Conservation (phyloP, 2,329 filamentous ascomycete genomes). For the Calonectria hongkongensis region DNA sequence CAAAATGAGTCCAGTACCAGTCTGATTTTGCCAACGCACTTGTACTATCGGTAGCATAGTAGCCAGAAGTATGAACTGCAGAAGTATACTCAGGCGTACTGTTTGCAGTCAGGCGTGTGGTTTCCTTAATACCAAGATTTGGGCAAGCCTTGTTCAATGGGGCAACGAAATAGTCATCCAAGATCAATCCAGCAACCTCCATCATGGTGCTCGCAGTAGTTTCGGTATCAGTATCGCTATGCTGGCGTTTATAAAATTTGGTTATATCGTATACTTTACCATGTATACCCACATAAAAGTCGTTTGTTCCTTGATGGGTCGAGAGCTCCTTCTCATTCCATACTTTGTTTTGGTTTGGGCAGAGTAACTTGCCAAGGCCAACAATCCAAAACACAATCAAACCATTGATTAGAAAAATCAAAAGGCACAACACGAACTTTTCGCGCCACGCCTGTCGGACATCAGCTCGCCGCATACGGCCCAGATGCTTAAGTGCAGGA, state of each 20-base stretch:
- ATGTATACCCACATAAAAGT: conserved; percentile 91
- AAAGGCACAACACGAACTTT: conserved; percentile 87
- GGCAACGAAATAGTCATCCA: conserved; percentile 89
- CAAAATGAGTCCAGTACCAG: conserved; percentile 87
- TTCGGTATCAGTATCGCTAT: conserved; percentile 82
- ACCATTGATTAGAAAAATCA: conserved; percentile 89
- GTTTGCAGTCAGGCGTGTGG: conserved; percentile 77
- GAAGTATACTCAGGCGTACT: conserved; percentile 72
- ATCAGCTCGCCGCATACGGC: conserved; percentile 97
- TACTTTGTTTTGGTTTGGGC: conserved; percentile 92
- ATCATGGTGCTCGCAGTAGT: conserved; percentile 81
- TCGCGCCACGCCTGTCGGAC: conserved; percentile 98
- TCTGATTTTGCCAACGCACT: conserved; percentile 76
- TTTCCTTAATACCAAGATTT: conserved; percentile 79
- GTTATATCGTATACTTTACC: conserved; percentile 94
- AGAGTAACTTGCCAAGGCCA: conserved; percentile 87
- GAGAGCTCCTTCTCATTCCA: conserved; percentile 84
- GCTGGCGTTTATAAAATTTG: conserved; percentile 89
- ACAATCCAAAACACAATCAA: conserved; percentile 94
- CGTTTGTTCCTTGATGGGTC: conserved; percentile 80
- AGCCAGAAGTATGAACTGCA: conserved; percentile 84
- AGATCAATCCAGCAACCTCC: conserved; percentile 83
- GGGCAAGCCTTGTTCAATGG: conserved; percentile 86
- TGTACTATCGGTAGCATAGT: conserved; percentile 70
- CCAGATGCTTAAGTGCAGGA: conserved; percentile 83